Conservation (phyloP, 768 basidiomycete genomes). For the Xerocomellus chrysenteron region DNA sequence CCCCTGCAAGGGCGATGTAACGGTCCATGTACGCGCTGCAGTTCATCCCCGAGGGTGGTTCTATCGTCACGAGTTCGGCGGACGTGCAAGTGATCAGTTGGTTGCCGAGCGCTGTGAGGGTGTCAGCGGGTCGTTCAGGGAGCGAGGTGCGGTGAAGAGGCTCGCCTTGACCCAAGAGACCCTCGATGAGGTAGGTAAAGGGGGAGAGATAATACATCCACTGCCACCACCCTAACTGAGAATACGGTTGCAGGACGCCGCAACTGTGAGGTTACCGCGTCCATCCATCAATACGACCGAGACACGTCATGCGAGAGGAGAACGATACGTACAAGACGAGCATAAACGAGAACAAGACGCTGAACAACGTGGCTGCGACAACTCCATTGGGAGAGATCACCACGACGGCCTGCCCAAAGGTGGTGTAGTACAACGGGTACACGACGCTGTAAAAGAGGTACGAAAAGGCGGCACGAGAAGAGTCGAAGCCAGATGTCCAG, state of each 20-base stretch:
- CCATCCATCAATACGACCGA: neutral
- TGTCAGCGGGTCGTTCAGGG: neutral
- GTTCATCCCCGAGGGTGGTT: slow-evolving; percentile 51
- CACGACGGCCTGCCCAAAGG: slow-evolving; percentile 42
- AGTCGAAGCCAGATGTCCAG: slow-evolving; percentile 43
- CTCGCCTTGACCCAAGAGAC: slow-evolving; percentile 30
- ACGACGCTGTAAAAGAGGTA: slow-evolving; percentile 39
- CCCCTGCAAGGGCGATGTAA: slow-evolving; percentile 51
- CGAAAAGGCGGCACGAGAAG: slow-evolving; percentile 39
- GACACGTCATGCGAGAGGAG: neutral
- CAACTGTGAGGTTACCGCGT: slow-evolving; percentile 29
- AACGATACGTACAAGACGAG: slow-evolving; percentile 39
- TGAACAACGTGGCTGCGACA: slow-evolving; percentile 41
- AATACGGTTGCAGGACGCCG: slow-evolving; percentile 48
- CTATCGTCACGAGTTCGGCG: slow-evolving; percentile 56
- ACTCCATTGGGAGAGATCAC: slow-evolving; percentile 41
- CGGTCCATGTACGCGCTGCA: slow-evolving; percentile 52
- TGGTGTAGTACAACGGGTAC: slow-evolving; percentile 45
- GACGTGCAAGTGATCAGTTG: too few relatives aligned
- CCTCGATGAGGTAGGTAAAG: slow-evolving; percentile 52
- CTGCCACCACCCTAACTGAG: slow-evolving; percentile 35
- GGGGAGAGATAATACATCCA: slow-evolving; percentile 46
- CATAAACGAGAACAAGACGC: slow-evolving; percentile 39
- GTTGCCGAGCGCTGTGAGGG: slow-evolving; percentile 41
- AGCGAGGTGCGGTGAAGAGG: too few relatives aligned